These are phyloP conservation scores for Sporothrix sp. DNA, from an alignment of 2,329 filamentous ascomycete species.

Conservation along the genomic window DNA sequence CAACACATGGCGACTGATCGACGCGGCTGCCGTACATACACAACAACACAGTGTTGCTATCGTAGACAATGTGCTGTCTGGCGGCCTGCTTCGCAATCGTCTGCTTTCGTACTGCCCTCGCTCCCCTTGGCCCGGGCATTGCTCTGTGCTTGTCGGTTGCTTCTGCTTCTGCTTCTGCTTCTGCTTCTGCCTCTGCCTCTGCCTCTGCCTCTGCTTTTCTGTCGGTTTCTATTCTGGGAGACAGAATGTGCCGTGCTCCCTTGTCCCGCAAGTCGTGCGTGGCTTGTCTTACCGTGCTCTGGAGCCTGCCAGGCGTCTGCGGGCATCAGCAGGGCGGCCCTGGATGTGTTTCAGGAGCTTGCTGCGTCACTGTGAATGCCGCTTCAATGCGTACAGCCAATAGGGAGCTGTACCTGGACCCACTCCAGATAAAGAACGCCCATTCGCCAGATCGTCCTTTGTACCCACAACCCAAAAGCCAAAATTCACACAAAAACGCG, in stretches of 20 bases:
- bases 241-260: constrained; percentile 9
- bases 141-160: no score
- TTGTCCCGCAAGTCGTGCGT: constrained; percentile 4
- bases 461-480: not conserved
- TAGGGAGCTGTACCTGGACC: not conserved
- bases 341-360: constrained; percentile 12
- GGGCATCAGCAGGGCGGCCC: constrained; percentile 9
- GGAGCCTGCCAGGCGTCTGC: not conserved
- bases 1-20: no score
- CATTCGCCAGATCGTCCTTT: not conserved
- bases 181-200: not conserved
- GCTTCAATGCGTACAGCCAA: not conserved
- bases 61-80: no score
- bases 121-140: no score
- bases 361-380: no score
- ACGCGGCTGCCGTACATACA: no score
- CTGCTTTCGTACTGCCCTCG: no score
- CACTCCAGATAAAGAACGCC: not conserved
- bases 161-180: no score
- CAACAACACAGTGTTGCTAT: no score
- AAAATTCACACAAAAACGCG: not conserved
- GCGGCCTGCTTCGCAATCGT: no score
- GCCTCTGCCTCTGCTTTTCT: not conserved
- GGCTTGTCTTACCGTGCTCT: not conserved
- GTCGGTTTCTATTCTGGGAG: constrained; percentile 10